Conservation (phyloP, 116 monocot species). For the Zostera marina region DNA sequence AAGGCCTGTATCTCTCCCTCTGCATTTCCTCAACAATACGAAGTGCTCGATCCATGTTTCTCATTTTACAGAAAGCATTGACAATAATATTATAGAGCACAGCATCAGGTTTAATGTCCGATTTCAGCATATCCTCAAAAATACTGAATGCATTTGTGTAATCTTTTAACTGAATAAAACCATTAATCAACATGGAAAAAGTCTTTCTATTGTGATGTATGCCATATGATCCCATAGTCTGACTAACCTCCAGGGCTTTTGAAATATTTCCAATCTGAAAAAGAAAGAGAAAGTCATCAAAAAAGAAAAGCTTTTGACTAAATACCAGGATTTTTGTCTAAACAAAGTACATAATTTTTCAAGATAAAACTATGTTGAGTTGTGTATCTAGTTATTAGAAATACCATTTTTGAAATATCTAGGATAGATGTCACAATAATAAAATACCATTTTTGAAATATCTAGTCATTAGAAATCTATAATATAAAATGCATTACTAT, state of each 20-base stretch:
- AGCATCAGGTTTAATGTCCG: conserved; percentile 61
- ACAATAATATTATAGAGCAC: conserved; percentile 80
- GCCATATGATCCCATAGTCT: conserved; percentile 51
- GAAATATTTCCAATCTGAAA: conserved; percentile 72
- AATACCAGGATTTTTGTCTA: too few species aligned
- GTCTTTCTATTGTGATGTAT: conserved; percentile 87
- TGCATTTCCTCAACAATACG: conserved; percentile 73
- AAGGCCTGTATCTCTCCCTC: conserved; percentile 51
- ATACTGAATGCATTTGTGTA: conserved; percentile 85
- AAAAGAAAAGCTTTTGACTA: neutral
- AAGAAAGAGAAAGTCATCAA: neutral
- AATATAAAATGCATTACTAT: neutral
- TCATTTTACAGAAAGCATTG: conserved; percentile 95
- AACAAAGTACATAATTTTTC: too few species aligned
- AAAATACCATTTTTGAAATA: too few species aligned
- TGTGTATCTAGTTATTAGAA: too few species aligned
- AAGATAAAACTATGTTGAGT: too few species aligned
- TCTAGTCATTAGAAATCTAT: neutral
- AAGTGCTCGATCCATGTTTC: conserved; percentile 71
- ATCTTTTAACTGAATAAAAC: conserved; percentile 70
- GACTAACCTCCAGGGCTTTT: conserved; percentile 65
- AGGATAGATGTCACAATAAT: too few species aligned
- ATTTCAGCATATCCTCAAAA: conserved; percentile 71
- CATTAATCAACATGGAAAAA: conserved; percentile 94
- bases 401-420: too few species aligned